Percentiles rank a stretch among this genome's conserved stretches.
These are phyloP conservation scores for Pseudocercospora musae DNA, from an alignment of 2,329 filamentous ascomycete genomes.

Conservation along the genomic window DNA sequence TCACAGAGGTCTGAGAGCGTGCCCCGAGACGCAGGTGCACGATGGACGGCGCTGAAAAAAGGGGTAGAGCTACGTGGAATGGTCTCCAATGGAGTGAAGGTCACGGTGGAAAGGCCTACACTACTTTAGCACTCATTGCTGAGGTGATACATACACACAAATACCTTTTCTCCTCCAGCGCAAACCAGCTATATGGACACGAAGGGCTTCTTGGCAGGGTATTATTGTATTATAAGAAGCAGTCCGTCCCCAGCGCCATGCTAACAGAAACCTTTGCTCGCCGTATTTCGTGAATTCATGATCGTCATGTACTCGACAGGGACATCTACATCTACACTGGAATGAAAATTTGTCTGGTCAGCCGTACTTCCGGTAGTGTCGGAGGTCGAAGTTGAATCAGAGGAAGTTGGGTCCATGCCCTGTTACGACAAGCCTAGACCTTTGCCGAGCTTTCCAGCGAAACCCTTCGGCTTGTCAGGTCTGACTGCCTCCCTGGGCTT, in stretches of 20 bases:
- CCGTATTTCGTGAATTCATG: background rate
- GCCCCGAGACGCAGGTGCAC: too few relatives aligned
- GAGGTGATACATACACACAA: background rate
- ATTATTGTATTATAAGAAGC: background rate
- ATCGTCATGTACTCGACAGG: background rate
- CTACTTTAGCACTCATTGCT: background rate
- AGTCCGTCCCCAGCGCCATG: background rate
- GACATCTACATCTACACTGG: background rate
- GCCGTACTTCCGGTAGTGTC: background rate
- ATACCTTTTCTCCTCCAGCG: background rate
- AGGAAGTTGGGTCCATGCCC: background rate
- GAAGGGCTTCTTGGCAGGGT: background rate
- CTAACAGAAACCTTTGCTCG: background rate
- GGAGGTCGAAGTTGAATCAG: background rate
- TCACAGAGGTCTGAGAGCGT: too few relatives aligned
- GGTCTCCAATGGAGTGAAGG: background rate
- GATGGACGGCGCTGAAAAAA: too few relatives aligned
- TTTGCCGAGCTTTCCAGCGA: slow-evolving; percentile 16
- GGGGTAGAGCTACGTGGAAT: too few relatives aligned
- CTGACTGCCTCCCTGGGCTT: slow-evolving; percentile 40
- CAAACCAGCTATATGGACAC: background rate
- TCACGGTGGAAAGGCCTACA: background rate
- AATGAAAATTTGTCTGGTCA: background rate
- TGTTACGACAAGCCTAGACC: slow-evolving; percentile 8
- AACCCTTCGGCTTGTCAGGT: slow-evolving; percentile 13